Percentiles rank a stretch among this genome's conserved stretches.
Evolutionary conservation across 768 basidiomycete genomes (phyloP).

Genomic region (Mycena latifolia): DNA sequence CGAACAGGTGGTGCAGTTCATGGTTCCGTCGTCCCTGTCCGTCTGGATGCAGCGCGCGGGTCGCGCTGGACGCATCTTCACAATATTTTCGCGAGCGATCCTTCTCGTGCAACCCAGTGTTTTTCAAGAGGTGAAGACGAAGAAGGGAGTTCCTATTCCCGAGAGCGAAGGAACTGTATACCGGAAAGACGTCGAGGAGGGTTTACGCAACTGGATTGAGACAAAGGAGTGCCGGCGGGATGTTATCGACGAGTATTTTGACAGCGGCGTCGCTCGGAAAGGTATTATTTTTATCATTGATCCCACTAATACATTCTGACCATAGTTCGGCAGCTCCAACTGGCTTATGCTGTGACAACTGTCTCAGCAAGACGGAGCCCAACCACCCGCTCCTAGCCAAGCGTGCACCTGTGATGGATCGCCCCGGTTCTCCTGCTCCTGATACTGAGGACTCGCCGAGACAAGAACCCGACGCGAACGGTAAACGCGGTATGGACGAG

Average conservation of each 20-base stretch:
- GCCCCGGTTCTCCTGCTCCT: not conserved
- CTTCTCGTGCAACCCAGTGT: constrained; percentile 31
- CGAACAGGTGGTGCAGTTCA: not conserved
- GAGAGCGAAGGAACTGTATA: not conserved
- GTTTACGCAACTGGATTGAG: constrained; percentile 33
- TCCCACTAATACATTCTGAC: too few relatives aligned
- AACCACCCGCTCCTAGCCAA: constrained; percentile 3
- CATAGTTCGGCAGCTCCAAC: constrained; percentile 20
- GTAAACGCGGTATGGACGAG: constrained; percentile 4
- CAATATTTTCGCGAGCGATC: constrained; percentile 24
- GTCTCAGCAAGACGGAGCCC: constrained; percentile 4
- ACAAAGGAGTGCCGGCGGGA: constrained; percentile 38
- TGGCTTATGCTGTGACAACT: constrained; percentile 33
- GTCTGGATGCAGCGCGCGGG: constrained; percentile 7
- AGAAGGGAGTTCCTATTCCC: constrained; percentile 3
- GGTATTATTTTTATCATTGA: not conserved
- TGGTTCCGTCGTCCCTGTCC: not conserved
- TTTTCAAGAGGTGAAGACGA: constrained; percentile 27
- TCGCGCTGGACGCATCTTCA: constrained; percentile 25
- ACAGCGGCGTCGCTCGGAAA: constrained; percentile 30
- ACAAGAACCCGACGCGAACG: not conserved
- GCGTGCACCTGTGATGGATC: not conserved
- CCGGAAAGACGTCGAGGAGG: not conserved
- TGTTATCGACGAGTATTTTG: constrained; percentile 41
- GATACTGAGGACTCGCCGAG: not conserved